Conservation (phyloP, 352 stramenopile species). For the Thraustochytrium sp. region DNA sequence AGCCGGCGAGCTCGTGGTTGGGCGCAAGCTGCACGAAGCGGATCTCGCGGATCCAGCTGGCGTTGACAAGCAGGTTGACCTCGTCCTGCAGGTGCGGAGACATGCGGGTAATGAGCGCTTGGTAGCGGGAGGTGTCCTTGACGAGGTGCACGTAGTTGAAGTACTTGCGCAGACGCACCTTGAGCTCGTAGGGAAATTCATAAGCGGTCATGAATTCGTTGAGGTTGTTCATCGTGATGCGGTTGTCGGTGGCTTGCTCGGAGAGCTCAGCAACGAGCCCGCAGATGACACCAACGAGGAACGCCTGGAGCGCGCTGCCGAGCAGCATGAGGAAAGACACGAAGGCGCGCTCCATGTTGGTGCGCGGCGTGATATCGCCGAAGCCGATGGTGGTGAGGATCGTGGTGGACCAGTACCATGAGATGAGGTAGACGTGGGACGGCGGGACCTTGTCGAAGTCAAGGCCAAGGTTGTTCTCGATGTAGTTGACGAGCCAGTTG, state of each 20-base stretch:
- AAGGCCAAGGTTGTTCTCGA: slow-evolving; percentile 6
- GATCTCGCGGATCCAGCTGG: not conserved
- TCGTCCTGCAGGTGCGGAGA: slow-evolving; percentile 37
- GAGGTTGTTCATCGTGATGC: slow-evolving; percentile 25
- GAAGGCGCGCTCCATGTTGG: slow-evolving; percentile 15
- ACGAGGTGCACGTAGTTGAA: not conserved
- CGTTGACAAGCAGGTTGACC: slow-evolving; percentile 21
- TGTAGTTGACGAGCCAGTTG: slow-evolving; percentile 29
- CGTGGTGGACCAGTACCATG: slow-evolving; percentile 27
- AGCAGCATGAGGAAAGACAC: slow-evolving; percentile 38
- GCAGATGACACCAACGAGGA: slow-evolving; percentile 36
- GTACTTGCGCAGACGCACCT: slow-evolving; percentile 18
- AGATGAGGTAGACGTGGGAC: not conserved
- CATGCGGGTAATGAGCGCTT: not conserved
- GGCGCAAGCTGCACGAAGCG: slow-evolving; percentile 5
- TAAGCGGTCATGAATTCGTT: slow-evolving; percentile 42
- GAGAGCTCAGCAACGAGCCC: slow-evolving; percentile 18
- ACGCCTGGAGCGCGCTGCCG: slow-evolving; percentile 21
- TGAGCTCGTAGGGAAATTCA: slow-evolving; percentile 37
- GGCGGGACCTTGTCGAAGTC: not conserved
- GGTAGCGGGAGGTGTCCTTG: not conserved
- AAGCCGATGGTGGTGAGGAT: slow-evolving; percentile 42
- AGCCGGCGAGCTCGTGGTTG: not conserved
- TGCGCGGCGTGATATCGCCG: slow-evolving; percentile 14
- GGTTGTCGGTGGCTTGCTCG: slow-evolving; percentile 10